Base-by-base conservation (phyloP, 1,284 basidiomycete genomes). In the Tetrapyrgos nigripes region DNA sequence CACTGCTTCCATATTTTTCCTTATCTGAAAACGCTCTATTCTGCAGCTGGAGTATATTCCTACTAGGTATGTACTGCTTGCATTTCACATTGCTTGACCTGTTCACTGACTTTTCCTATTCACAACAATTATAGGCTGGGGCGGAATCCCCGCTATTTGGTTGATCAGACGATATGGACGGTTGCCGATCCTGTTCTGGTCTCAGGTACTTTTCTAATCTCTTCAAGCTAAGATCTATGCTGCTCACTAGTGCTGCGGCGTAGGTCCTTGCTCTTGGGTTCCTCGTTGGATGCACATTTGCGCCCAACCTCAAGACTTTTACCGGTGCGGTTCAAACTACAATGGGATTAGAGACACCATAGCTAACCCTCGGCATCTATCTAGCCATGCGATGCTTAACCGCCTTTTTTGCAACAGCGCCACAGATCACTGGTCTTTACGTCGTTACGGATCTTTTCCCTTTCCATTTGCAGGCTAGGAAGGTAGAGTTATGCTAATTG, bases 381-480 rank as follows among this genome's bases (percentile, higher is more conserved):
- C 59, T 68, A 80, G 88, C 81, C 0, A 87, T 88, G 84, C 77
- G 88, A 24, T 90, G 87, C 61, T 73, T 91, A 57, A 86, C 81
- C 4, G 85, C 78, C 0, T 87, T 91, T 68, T 91, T 91, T 64
- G 83, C 79, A n/a, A 84, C 85, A 8, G 81, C 81, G 51, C 86
- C 85, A 3, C 86, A 87, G 67, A 83, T 85, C 48, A 84, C 83
- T 10, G 85, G 85, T 37, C 69, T 87, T 1, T 86, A 81, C 58
- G 71, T 85, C 23, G 79, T 87, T 57, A 82, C 85, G 5, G 88
- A 89, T 64, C 75, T 90, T 53, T 90, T 81, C 68, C 87, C 88
- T 0, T 89, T 89, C 76, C 88, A 90, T 63, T 72, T 86, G 13
- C 86, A 88, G 62, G 85, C 85, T 2, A 77, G 84, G 28, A 88